Evolutionary conservation across 495 filamentous ascomycete species (phyloP), one percentile per base, ranked within the genome.

Genomic region (Tuber borchii): DNA sequence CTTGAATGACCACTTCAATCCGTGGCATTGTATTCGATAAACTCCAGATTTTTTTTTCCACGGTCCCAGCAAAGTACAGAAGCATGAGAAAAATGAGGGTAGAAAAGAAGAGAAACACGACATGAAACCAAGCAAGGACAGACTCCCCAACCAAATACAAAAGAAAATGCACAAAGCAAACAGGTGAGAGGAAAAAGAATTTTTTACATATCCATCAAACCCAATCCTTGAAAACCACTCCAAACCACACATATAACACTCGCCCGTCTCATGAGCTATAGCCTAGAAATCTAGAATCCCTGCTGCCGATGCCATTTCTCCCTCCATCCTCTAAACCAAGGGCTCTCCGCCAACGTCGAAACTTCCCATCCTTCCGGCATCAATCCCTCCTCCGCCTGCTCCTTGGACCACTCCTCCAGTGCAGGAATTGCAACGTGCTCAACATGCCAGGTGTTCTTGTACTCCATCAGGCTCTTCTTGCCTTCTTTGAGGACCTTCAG

Each of bases 361-460:
- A 89, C 88, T 82, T 91, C 87, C 93, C 93, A 97, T 17, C 86
- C 87, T 80, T 86, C 83, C 68, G 86, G 84, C 61, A 92, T 86
- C 56, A 91, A 56, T 1, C 91, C 93, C 8, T 87, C 86, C 65
- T 86, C 86, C 26, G 88, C 85, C 84, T 97, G 93, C 84, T 95
- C 93, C 65, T 84, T 84, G 7, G 87, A 87, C 87, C 89, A 97
- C 77, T 86, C 81, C 80, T 91, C 89, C 72, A 97, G 77, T 0
- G 86, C 86, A 2, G 92, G 92, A n/a, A 92, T 78, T 0, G 90
- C 87, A 16, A 94, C 88, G 85, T 93, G 91, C 83, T 94, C 89
- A 19, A 92, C 90, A 86, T 94, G 92, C 90, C 91, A 93, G n/a
- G 90, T 92, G 74, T 86, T 89, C 87, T 97, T 97, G 76, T 97